Evolutionary conservation across 1,284 basidiomycete genomes (phyloP).

Genomic region (Porodaedalea pini): DNA sequence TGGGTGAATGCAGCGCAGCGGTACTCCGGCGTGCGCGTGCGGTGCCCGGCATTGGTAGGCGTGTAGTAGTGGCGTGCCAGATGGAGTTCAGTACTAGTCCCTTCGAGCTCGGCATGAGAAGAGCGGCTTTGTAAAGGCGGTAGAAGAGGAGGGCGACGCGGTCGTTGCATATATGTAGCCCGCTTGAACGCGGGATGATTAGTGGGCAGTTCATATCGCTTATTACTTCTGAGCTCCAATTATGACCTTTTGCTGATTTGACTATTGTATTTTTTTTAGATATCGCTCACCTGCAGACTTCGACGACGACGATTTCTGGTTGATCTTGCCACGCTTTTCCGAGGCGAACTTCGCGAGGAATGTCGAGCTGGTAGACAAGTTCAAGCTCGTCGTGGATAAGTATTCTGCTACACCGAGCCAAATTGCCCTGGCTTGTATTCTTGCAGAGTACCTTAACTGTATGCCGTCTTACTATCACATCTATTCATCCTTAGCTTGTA

Average conservation of each 20-base stretch:
- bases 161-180: conserved; percentile 41
- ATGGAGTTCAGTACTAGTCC: not conserved
- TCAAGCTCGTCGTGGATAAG: conserved; percentile 28
- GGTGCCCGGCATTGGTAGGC: conserved; percentile 19
- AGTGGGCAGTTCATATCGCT: conserved; percentile 30
- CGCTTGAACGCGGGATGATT: conserved; percentile 38
- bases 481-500: not conserved
- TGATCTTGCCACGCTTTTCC: conserved; percentile 30
- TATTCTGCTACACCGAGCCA: conserved; percentile 34
- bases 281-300: conserved; percentile 32
- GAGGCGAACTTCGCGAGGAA: conserved; percentile 39
- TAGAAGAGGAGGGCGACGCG: conserved; percentile 36
- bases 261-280: conserved; percentile 5
- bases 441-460: conserved; percentile 15
- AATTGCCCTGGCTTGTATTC: conserved; percentile 39
- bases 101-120: conserved; percentile 24
- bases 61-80: conserved; percentile 1
- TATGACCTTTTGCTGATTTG: not conserved
- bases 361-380: conserved; percentile 34
- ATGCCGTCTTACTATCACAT: not conserved
- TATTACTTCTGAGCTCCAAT: no score
- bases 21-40: conserved; percentile 35
- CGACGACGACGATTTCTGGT: conserved; percentile 32
- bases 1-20: conserved; percentile 35
- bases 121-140: conserved; percentile 27